A percentile compares a stretch with the other conserved stretches of the same genome.
phyloP scores from a whole-genome alignment of 805 yeast species.

The Pichia manshurica region DNA sequence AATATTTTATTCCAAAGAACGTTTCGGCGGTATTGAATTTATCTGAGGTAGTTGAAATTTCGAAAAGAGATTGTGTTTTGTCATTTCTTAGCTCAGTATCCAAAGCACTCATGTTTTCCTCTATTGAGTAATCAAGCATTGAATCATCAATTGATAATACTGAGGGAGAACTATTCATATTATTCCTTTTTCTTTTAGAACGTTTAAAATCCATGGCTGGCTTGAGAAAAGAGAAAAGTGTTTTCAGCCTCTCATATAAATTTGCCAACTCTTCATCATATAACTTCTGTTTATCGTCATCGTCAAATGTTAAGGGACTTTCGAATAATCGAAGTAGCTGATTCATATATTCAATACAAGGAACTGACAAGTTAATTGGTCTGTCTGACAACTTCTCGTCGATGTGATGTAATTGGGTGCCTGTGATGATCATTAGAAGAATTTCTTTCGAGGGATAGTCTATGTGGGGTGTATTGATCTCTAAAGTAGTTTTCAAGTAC shows the following conservation, averaged over 20 bases:
- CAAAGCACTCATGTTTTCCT: background rate
- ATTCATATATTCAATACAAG: slow-evolving; percentile 7
- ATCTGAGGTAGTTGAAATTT: slow-evolving; percentile 10
- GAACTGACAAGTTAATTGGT: background rate
- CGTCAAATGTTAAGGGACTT: background rate
- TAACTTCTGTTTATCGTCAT: background rate
- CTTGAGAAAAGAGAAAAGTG: slow-evolving; percentile 2
- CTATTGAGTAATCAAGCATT: background rate
- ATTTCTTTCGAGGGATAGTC: slow-evolving; percentile 10
- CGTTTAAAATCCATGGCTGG: background rate
- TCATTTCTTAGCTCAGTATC: slow-evolving; percentile 2
- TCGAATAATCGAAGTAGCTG: background rate
- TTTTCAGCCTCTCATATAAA: background rate
- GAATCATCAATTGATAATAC: slow-evolving; percentile 1
- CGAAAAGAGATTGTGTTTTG: slow-evolving; percentile 3
- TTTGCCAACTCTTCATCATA: slow-evolving; percentile 6
- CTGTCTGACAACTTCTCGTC: slow-evolving; percentile 1
- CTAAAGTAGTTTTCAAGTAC: slow-evolving; percentile 5
- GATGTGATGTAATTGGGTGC: slow-evolving; percentile 8
- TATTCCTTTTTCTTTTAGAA: background rate
- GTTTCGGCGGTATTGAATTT: background rate
- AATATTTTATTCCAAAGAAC: slow-evolving; percentile 8
- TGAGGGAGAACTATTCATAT: background rate
- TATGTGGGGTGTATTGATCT: slow-evolving; percentile 3
- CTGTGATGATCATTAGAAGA: slow-evolving; percentile 5